Evolutionary conservation across 2,329 filamentous ascomycete genomes (phyloP).

Genomic region (Leptodontidium sp.): DNA sequence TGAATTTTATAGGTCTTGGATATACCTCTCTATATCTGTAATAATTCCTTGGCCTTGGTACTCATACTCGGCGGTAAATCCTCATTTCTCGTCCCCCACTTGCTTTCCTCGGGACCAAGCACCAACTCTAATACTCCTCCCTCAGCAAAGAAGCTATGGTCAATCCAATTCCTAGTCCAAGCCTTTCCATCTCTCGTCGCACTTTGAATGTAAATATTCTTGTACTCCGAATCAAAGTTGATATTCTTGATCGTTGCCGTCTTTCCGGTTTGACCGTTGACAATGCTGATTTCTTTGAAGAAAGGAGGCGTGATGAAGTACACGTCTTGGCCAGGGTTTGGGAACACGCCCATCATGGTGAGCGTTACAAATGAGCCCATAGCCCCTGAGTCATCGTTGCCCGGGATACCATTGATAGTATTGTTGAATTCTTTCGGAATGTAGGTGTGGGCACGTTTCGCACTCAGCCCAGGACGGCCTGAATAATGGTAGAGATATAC

Average conservation of each 20-base stretch:
- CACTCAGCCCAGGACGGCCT: constrained; percentile 58
- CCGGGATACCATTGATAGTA: constrained; percentile 66
- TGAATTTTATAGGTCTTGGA: not conserved
- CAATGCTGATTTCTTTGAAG: constrained; percentile 67
- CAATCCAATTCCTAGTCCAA: constrained; percentile 72
- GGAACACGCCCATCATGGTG: constrained; percentile 58
- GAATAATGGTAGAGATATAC: constrained; percentile 77
- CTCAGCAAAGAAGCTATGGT: constrained; percentile 71
- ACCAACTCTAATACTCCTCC: constrained; percentile 70
- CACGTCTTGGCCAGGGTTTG: constrained; percentile 72
- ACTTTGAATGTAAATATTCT: constrained; percentile 68
- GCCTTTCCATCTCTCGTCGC: constrained; percentile 66
- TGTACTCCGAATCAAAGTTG: constrained; percentile 67
- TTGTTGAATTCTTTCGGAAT: constrained; percentile 70
- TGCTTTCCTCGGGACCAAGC: constrained; percentile 66
- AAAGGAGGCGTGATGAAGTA: constrained; percentile 75
- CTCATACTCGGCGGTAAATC: constrained; percentile 67
- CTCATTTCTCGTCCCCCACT: constrained; percentile 65
- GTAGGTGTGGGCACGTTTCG: constrained; percentile 65
- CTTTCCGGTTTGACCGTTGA: constrained; percentile 62
- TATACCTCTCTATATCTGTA: not conserved
- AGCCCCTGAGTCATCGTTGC: constrained; percentile 75
- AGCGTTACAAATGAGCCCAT: constrained; percentile 53
- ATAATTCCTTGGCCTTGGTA: not conserved
- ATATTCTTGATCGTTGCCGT: constrained; percentile 65